Percentiles rank a stretch among this genome's conserved stretches.
phyloP scores from a whole-genome alignment of 1,284 basidiomycete species.

The Tetrapyrgos nigripes region DNA sequence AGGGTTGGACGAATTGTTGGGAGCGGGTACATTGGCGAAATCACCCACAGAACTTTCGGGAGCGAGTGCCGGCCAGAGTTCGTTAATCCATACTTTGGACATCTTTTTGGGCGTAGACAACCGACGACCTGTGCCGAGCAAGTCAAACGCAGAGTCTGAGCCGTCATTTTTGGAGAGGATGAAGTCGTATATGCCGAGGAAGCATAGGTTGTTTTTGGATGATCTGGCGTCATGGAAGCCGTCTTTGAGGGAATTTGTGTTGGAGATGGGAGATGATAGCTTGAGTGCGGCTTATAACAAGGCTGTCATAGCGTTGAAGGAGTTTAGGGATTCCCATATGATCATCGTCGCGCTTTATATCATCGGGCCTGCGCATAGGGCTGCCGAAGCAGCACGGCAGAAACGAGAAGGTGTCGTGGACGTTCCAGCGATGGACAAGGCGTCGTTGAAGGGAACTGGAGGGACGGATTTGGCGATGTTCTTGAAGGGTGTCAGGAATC shows the following conservation, averaged over 20 bases:
- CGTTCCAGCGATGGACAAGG: constrained; percentile 14
- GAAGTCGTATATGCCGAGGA: constrained; percentile 89
- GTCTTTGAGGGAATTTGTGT: constrained; percentile 60
- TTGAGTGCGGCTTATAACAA: constrained; percentile 74
- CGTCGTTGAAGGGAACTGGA: constrained; percentile 77
- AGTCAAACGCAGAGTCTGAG: constrained; percentile 6
- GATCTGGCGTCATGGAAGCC: constrained; percentile 74
- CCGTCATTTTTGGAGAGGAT: constrained; percentile 78
- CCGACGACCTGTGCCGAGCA: constrained; percentile 39
- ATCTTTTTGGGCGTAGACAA: constrained; percentile 91
- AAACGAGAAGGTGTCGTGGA: constrained; percentile 9
- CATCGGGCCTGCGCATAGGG: constrained; percentile 66
- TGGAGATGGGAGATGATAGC: constrained; percentile 36
- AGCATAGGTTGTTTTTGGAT: constrained; percentile 88
- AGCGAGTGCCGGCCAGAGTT: constrained; percentile 91
- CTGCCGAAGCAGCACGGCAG: constrained; percentile 21
- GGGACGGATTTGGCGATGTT: constrained; percentile 86
- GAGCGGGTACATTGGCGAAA: constrained; percentile 25
- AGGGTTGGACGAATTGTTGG: constrained; percentile 1
- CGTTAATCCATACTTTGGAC: constrained; percentile 89
- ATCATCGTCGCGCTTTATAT: constrained; percentile 88
- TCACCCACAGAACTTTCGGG: constrained; percentile 78
- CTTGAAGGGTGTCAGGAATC: constrained; percentile 80
- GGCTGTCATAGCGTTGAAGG: constrained; percentile 77
- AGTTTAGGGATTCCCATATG: constrained; percentile 89